Base-by-base conservation (phyloP, 2,329 filamentous ascomycete species). In the Penicillium sp. region DNA sequence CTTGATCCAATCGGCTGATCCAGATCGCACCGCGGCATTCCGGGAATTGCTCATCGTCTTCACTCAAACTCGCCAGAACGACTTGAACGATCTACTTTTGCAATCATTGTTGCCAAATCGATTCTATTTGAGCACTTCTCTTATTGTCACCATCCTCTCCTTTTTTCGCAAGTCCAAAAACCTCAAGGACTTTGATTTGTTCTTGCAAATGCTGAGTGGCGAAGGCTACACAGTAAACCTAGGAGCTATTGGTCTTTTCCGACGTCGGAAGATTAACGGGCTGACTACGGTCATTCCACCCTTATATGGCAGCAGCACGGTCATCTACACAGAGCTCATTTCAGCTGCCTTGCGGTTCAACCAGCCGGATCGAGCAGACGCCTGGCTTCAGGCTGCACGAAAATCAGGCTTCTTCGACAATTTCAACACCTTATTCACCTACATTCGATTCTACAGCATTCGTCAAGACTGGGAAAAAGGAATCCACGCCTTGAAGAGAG, bases 91-190 rank as follows among this genome's bases (percentile, higher is more conserved):
- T 15, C 59, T 79, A 64, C 63, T 78, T 20, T 64, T 79, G 34
- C 72, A 72, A 42, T 73, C 75, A 45, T 51, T 79, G 28, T 60
- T 79, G 28, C 74, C 75, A 2, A 69, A 78, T 61, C 65, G 69
- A n/a, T 77, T 78, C 52, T 67, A 68, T 14, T 54, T 79, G 43
- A 75, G 60, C 41, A 64, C 70, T 3, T 70, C 76, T 2, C 63
- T 78, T 20, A 75, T 79, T 31, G 67, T 75, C 41, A 66, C 74
- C 0, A 75, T 76, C 5, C 35, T 79, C 31, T 70, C 68, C 12
- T 77, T 73, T 57, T 78, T 71, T 59, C 74, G 73, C 47, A 78
- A 76, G 60, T 70, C 73, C 1, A 76, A 75, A 55, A 75, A 79
- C 45, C 68, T 79, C 4, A 74, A 72, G 43, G 69, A 71, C n/a